Conservation (phyloP, 2,329 filamentous ascomycete genomes). For the Atkinsonella texensis region DNA sequence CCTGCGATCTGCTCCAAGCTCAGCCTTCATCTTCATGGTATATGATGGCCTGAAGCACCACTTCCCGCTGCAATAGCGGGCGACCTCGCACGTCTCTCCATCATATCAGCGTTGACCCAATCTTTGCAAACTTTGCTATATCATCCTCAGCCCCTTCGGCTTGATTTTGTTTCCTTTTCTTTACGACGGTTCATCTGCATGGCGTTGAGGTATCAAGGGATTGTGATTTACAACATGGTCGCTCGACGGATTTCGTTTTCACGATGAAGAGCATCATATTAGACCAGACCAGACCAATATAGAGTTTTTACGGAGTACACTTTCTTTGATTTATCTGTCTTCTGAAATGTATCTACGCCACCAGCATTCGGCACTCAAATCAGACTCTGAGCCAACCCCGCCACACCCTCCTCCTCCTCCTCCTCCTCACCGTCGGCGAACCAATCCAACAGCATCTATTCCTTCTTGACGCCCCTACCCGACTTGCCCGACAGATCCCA, state of each 20-base stretch:
- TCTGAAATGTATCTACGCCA: not conserved
- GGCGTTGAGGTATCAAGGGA: conserved; percentile 5
- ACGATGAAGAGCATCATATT: not conserved
- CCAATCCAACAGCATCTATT: not conserved
- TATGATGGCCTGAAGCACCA: conserved; percentile 74
- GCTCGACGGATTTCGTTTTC: not conserved
- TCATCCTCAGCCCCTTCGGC: not conserved
- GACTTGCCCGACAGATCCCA: conserved; percentile 43
- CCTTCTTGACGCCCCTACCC: conserved; percentile 10
- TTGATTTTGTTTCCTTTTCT: conserved; percentile 6
- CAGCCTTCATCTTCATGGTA: conserved; percentile 95
- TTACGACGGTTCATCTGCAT: conserved; percentile 9
- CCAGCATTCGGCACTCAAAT: not conserved
- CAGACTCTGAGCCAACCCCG: too few relatives aligned
- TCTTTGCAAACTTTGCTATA: not conserved
- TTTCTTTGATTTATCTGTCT: too few relatives aligned
- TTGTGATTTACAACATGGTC: not conserved
- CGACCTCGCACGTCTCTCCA: too few relatives aligned
- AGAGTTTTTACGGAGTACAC: not conserved
- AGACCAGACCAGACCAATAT: not conserved
- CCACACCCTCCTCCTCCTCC: too few relatives aligned
- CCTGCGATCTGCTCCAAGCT: conserved; percentile 76
- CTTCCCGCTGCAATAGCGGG: conserved; percentile 36
- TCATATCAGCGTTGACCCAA: too few relatives aligned
- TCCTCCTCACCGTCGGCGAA: too few relatives aligned